Evolutionary conservation across 2,329 filamentous ascomycete genomes (phyloP).

Genomic region (Trichoderma sp.): DNA sequence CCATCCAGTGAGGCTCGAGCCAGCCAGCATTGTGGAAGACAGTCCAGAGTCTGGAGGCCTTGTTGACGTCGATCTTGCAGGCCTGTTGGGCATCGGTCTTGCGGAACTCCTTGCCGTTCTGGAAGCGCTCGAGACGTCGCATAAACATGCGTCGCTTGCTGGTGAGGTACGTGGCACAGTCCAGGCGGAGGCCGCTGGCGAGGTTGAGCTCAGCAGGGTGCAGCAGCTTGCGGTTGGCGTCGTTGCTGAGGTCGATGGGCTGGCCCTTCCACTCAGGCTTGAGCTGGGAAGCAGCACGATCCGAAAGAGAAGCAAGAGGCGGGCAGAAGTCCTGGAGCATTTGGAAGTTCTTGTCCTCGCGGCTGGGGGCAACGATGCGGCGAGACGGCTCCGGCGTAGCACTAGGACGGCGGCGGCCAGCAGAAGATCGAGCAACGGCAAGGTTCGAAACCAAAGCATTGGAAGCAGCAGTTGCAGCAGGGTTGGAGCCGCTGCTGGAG

Average conservation of each 20-base stretch:
- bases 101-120: conserved; percentile 78
- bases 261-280: conserved; percentile 88
- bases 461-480: not conserved
- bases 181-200: conserved; percentile 77
- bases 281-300: conserved; percentile 64
- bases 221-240: conserved; percentile 69
- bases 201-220: conserved; percentile 77
- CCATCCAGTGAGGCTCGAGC: conserved; percentile 61
- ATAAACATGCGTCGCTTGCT: conserved; percentile 92
- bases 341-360: conserved; percentile 81
- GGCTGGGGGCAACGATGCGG: conserved; percentile 62
- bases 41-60: conserved; percentile 88
- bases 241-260: conserved; percentile 72
- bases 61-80: conserved; percentile 99
- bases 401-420: conserved; percentile 43
- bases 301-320: conserved; percentile 64
- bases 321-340: conserved; percentile 73
- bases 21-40: conserved; percentile 86
- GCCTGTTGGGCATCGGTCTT: conserved; percentile 95
- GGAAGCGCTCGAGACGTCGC: conserved; percentile 67
- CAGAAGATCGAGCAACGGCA: conserved; percentile 35
- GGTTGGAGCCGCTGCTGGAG: conserved; percentile 28
- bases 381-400: conserved; percentile 54
- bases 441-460: conserved; percentile 31
- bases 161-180: conserved; percentile 84